These are phyloP conservation scores for Sclerotinia trifoliorum DNA, from an alignment of 2,329 filamentous ascomycete species.

Conservation along the genomic window DNA sequence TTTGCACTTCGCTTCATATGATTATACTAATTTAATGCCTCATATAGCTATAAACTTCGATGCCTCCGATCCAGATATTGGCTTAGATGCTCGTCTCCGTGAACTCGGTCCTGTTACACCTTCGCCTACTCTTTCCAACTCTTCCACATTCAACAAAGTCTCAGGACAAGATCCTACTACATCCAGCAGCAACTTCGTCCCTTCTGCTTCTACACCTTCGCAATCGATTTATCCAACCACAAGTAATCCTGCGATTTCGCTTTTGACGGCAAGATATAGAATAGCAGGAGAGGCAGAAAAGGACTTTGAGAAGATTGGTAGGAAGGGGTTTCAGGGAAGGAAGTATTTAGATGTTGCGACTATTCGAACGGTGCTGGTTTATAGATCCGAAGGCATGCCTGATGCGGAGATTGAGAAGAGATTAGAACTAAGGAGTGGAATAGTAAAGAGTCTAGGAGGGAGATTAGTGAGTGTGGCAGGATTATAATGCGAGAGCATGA, in stretches of 20 bases:
- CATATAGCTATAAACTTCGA: slow-evolving; percentile 25
- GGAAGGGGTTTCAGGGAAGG: slow-evolving; percentile 42
- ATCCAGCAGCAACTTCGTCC: slow-evolving; percentile 27
- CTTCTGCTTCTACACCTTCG: slow-evolving; percentile 30
- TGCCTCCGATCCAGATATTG: slow-evolving; percentile 28
- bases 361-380: slow-evolving; percentile 48
- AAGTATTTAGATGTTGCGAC: slow-evolving; percentile 50
- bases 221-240: slow-evolving; percentile 33
- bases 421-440: slow-evolving; percentile 46
- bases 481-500: background rate
- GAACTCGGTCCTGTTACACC: slow-evolving; percentile 36
- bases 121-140: slow-evolving; percentile 36
- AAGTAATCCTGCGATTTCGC: slow-evolving; percentile 32
- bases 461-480: slow-evolving; percentile 25
- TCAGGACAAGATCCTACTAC: slow-evolving; percentile 11
- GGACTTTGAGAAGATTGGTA: slow-evolving; percentile 49
- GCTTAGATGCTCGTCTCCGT: slow-evolving; percentile 32
- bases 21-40: slow-evolving; percentile 4
- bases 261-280: slow-evolving; percentile 49
- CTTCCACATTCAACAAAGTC: slow-evolving; percentile 33
- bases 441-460: slow-evolving; percentile 41
- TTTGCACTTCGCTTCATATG: background rate
- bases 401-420: slow-evolving; percentile 40
- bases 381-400: slow-evolving; percentile 44
- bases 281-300: slow-evolving; percentile 59